Percentiles rank a stretch among this genome's conserved stretches.
phyloP scores from a whole-genome alignment of 352 stramenopile species.

The Globisporangium heterothallicum region DNA sequence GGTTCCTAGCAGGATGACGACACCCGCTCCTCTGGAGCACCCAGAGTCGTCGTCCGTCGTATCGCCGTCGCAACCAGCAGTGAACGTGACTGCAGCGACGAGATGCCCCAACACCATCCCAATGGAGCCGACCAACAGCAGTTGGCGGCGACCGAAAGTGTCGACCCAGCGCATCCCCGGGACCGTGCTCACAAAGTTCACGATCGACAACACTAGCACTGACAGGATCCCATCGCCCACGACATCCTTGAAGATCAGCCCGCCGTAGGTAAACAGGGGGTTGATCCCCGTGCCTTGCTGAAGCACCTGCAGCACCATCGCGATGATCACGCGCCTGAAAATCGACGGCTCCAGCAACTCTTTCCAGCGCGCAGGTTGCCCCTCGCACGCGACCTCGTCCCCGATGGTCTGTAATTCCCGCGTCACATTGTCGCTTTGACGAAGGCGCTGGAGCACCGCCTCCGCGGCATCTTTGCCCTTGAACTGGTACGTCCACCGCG shows the following conservation, averaged over 20 bases:
- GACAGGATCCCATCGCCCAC: not conserved
- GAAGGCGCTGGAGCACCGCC: constrained; percentile 20
- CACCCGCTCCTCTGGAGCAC: constrained; percentile 15
- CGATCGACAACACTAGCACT: constrained; percentile 21
- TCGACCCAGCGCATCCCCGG: constrained; percentile 28
- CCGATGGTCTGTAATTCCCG: constrained; percentile 29
- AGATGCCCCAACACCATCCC: constrained; percentile 22
- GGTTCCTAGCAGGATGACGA: constrained; percentile 15
- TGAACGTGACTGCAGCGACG: constrained; percentile 25
- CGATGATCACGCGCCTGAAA: constrained; percentile 20
- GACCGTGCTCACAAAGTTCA: constrained; percentile 29
- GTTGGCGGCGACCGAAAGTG: constrained; percentile 22
- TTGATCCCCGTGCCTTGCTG: constrained; percentile 32
- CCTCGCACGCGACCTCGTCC: constrained; percentile 21
- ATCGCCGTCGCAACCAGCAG: constrained; percentile 17
- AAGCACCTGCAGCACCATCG: constrained; percentile 23
- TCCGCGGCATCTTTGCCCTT: constrained; percentile 20
- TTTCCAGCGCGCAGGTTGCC: constrained; percentile 4
- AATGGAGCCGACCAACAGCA: constrained; percentile 25
- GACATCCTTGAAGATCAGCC: constrained; percentile 27
- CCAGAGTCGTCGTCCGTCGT: no score
- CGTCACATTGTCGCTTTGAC: constrained; percentile 20
- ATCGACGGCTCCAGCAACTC: constrained; percentile 25
- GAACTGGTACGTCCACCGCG: constrained; percentile 26
- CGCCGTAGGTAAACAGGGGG: constrained; percentile 26